Base-by-base conservation (phyloP, 2,329 filamentous ascomycete species). In the Lecanoromycetidae sp. region DNA sequence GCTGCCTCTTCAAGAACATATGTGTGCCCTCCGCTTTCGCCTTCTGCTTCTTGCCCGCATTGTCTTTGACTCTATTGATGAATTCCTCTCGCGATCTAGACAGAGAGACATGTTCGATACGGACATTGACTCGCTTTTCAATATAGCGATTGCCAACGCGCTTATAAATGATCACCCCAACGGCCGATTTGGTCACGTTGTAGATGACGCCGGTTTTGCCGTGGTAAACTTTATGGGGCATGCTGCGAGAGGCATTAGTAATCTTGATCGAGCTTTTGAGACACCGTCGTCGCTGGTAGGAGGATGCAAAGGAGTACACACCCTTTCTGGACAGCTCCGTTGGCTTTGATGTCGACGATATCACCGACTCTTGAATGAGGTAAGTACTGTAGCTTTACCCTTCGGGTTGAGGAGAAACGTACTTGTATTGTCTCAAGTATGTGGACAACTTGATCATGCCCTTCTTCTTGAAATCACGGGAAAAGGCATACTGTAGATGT, bases 61-160 rank as follows among this genome's bases (percentile, higher is more conserved):
- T 96, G 67, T 79, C 74, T 86, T 96, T 96, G 71, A 98, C 90
- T 66, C 90, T 84, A 75, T 79, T 82, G 65, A 96, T 72, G 79
- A 98, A 96, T 71, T 91, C 90, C 65, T 96, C 90, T 67, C 91
- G 81, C 65, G 90, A 96, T 70, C 91, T 84, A 61, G 90, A 96
- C 68, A 85, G 84, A 66, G 75, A 74, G 73, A 98, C 79, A 82
- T 98, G 91, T 83, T 98, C 91, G 72, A 96, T 74, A 69, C 91
- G 87, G 75, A 98, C 78, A 82, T 94, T 96, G 77, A 98, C 82
- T 71, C 91, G 90, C 87, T 98, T 98, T 85, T 98, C 91, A 70
- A 98, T 79, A 82, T 95, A 98, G 66, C 90, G 85, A 83, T 96
- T 91, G 75, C 88, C 87, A 70, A 98, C 91, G 72, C 93, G 87